Base-by-base conservation (phyloP, 225 moss, liverwort and hornwort genomes). In the Takakia lepidozioides region DNA sequence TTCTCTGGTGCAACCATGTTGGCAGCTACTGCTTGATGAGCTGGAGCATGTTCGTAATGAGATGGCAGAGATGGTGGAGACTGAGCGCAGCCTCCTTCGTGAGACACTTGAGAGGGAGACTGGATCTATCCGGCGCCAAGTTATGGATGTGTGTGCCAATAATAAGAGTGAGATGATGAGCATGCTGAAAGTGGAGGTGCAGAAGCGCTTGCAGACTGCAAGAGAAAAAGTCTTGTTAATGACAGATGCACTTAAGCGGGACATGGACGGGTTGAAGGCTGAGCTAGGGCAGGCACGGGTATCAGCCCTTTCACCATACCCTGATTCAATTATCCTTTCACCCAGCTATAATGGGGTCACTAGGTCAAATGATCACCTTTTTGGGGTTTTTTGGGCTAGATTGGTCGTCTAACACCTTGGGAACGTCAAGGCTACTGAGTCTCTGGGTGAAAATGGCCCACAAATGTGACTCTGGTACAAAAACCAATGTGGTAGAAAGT, bases 151-250 rank as follows among this genome's bases (percentile, higher is more conserved):
- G 8, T 68, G 62, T 29, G 56, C 64, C 19, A 73, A 66, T 8
- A 95, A 73, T 26, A 95, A 90, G 46, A 50, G 19, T 29, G 90
- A 95, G 51, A 60, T 90, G 21, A 40, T 77, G 24, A 73, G 72
- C 64, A 65, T 62, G 38, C 59, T 87, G 48, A 87, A 67, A 47
- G 48, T 57, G 49, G 87, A 90, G n/a, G 52, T 95, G 28, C 80
- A 85, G 18, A 78, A 67, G 44, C 72, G 35, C 3, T 56, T 72
- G 7, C 74, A 87, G 60, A 73, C 17, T 42, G 74, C 82, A 25
- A 82, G 77, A 57, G 85, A 73, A 16, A 80, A 77, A 71, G 65
- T 80, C 1, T 57, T 61, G 5, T 54, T 70, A 1, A 62, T 75
- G 46, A 73, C 75, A 14, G 8, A 83, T 57, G 64, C 68, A 52